Conservation (phyloP, 129 eudicot species). For the Apium graveolens region DNA sequence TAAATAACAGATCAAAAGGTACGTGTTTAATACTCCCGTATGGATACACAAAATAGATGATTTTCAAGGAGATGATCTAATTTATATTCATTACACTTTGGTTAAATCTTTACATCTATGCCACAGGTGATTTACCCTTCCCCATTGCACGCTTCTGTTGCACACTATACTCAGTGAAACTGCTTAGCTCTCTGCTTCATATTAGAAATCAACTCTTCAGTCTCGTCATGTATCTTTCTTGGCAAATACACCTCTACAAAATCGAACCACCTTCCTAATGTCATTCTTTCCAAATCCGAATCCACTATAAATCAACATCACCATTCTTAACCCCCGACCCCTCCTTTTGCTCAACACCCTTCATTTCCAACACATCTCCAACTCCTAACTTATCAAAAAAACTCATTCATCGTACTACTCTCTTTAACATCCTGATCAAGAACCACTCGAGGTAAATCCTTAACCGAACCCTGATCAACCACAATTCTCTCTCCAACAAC, state of each 20-base stretch:
- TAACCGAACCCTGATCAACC: too few relatives aligned
- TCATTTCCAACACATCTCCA: neutral
- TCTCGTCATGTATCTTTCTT: constrained; percentile 36
- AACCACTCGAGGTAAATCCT: too few relatives aligned
- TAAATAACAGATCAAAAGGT: too few relatives aligned
- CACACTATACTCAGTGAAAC: constrained; percentile 35
- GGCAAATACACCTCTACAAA: constrained; percentile 53
- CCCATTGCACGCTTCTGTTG: constrained; percentile 32
- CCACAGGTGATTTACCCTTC: constrained; percentile 5
- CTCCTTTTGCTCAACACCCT: neutral
- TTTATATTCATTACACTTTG: neutral
- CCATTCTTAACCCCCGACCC: constrained; percentile 13
- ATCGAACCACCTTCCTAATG: constrained; percentile 64
- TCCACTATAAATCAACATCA: constrained; percentile 8
- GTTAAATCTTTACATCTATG: neutral
- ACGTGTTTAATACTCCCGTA: too few relatives aligned
- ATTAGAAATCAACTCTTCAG: constrained; percentile 28
- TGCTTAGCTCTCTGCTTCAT: constrained; percentile 34
- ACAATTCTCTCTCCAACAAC: neutral
- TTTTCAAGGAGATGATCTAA: too few relatives aligned
- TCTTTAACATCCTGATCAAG: neutral
- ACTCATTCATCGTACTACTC: constrained; percentile 12
- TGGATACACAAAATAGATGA: too few relatives aligned
- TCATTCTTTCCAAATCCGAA: constrained; percentile 61
- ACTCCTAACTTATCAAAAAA: constrained; percentile 16